Base-by-base conservation (phyloP, 768 basidiomycete species). In the Auricularia sp. region DNA sequence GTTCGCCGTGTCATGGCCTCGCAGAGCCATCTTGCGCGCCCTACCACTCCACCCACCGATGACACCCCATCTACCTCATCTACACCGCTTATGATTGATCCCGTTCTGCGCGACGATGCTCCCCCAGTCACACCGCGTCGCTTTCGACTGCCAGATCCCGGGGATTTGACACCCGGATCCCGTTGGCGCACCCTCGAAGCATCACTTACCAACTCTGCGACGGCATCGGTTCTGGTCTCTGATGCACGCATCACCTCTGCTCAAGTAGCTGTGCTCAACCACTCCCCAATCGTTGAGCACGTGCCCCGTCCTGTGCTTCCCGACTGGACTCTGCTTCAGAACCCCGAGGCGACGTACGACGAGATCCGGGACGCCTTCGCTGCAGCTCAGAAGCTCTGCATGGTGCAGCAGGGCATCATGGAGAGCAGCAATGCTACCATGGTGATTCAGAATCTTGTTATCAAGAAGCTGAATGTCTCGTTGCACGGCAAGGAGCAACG, bases 171-270 rank as follows among this genome's bases (percentile, higher is more conserved):
- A 7, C 18, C 29, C 7, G 29, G n/a, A 6, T 7, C n/a, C 18
- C 51, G 3, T 54, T 18, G 18, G n/a, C 51, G 51, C 18, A 18
- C 18, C 6, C n/a, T 29, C 7, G n/a, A 29, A 7, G 10, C 8
- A 7, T 54, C 29, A 6, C 51, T 54, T 18, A 11, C 51, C 10
- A 54, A 54, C 51, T 54, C 74, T 36, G 36, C 66, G 35, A 71
- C 72, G 36, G 72, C 68, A 10, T 69, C 69, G 3, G 72, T 72
- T 64, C 67, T 75, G 0, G 66, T 74, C 7, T 63, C 65, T 12
- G 65, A 71, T 44, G 60, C 62, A 6, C 54, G 56, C 6, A 39
- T 72, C 8, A 67, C 66, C 5, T 65, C 66, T 18, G 14, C 56
- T n/a, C 36, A 61, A 35, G 33, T 47, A 0, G 51, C 18, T 54